A percentile compares a stretch with the other conserved stretches of the same genome.
Conservation (phyloP, 768 basidiomycete genomes). For the Termitomyces titanicus region DNA sequence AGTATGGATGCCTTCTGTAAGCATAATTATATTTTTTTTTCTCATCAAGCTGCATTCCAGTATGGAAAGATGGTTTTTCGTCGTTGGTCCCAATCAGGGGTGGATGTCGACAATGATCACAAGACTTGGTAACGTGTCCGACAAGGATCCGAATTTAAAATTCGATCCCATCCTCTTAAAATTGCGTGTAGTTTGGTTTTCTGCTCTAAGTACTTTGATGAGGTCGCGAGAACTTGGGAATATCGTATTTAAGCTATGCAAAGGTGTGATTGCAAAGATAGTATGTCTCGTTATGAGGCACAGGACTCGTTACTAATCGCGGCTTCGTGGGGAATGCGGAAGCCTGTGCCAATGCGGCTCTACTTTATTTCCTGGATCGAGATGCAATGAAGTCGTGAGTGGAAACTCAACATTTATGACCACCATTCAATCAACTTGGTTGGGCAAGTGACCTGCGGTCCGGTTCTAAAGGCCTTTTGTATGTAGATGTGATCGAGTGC, state of each 20-base stretch:
- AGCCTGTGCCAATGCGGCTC: background rate
- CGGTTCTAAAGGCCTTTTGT: constrained; percentile 6
- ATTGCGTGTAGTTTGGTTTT: background rate
- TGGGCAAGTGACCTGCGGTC: constrained; percentile 13
- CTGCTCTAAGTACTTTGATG: too few species aligned
- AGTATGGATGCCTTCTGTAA: constrained; percentile 9
- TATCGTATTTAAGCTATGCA: background rate
- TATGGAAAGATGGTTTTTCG: constrained; percentile 11
- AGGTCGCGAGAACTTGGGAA: too few species aligned
- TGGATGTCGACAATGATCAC: constrained; percentile 21
- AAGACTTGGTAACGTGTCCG: constrained; percentile 30
- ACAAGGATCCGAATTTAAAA: constrained; percentile 6
- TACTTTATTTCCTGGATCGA: constrained; percentile 12
- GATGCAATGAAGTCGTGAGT: background rate
- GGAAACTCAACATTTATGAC: background rate
- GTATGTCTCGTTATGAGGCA: constrained; percentile 4
- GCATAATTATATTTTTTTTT: constrained; percentile 12
- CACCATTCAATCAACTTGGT: background rate
- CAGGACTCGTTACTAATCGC: constrained; percentile 10
- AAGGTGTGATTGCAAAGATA: background rate
- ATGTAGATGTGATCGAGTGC: background rate
- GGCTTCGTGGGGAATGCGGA: background rate
- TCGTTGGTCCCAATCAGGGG: constrained; percentile 2
- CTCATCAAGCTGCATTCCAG: background rate
- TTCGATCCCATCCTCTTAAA: background rate